Conservation (phyloP, 352 stramenopile species). For the Globisporangium recalcitrans region DNA sequence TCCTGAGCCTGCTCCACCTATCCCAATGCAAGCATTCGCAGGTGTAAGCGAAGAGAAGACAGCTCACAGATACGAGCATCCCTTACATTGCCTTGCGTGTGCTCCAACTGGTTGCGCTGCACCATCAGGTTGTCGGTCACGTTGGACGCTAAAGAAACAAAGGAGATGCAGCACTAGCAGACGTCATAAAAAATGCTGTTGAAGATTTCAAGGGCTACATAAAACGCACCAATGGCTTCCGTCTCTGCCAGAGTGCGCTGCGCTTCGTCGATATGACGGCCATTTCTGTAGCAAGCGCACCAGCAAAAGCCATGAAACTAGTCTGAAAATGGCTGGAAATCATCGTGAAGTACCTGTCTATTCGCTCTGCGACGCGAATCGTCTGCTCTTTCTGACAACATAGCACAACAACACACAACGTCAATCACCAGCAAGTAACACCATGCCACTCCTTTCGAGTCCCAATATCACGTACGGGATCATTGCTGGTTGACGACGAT, state of each 20-base stretch:
- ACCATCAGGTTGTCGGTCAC: slow-evolving; percentile 64
- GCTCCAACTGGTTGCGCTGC: slow-evolving; percentile 66
- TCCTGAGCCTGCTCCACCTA: slow-evolving; percentile 61
- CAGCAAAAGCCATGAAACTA: neutral
- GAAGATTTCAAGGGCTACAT: neutral
- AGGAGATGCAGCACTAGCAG: neutral
- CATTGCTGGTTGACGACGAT: neutral
- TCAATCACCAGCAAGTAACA: too few species aligned
- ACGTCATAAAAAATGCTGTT: neutral
- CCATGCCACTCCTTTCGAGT: too few species aligned
- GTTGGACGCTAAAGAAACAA: slow-evolving; percentile 36
- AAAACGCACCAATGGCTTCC: slow-evolving; percentile 53
- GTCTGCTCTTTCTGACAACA: slow-evolving; percentile 39
- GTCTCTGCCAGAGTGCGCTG: slow-evolving; percentile 70
- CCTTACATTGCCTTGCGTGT: slow-evolving; percentile 51
- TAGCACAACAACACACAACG: neutral
- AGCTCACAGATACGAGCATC: neutral
- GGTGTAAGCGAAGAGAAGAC: neutral
- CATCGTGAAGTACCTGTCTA: slow-evolving; percentile 28
- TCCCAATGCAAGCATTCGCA: neutral
- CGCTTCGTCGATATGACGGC: slow-evolving; percentile 62
- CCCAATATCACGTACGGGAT: slow-evolving; percentile 2
- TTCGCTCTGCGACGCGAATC: slow-evolving; percentile 29
- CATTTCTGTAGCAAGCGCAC: slow-evolving; percentile 32
- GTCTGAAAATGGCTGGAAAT: neutral